Conservation (phyloP, 768 basidiomycete genomes). For the Tulasnella sp. region DNA sequence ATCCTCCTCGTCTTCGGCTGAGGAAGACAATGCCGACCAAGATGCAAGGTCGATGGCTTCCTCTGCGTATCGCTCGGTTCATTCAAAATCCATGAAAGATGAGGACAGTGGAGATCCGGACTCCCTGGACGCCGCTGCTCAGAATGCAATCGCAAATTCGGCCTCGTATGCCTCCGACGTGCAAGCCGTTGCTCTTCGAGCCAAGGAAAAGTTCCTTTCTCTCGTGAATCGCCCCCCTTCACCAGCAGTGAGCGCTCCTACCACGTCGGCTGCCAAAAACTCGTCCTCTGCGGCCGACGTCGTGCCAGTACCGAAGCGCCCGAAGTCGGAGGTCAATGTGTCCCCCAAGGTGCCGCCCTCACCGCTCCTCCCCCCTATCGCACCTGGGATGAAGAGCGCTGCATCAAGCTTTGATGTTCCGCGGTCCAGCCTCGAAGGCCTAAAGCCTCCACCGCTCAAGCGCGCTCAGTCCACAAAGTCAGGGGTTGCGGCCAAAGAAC, state of each 20-base stretch:
- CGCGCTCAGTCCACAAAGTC: constrained; percentile 24
- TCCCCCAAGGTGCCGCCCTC: neutral
- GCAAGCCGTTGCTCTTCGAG: constrained; percentile 27
- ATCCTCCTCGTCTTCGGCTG: neutral
- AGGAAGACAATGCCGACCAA: constrained; percentile 17
- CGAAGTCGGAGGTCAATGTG: neutral
- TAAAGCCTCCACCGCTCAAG: neutral
- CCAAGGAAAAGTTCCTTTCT: constrained; percentile 28
- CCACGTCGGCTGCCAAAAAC: neutral
- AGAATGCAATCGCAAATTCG: constrained; percentile 26
- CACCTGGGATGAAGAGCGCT: constrained; percentile 7
- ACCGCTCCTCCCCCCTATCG: neutral
- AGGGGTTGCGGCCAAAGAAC: constrained; percentile 28
- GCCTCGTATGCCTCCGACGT: constrained; percentile 7
- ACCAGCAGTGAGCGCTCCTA: neutral
- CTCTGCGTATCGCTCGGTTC: constrained; percentile 14
- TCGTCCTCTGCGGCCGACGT: neutral
- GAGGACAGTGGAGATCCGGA: constrained; percentile 18
- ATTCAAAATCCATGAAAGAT: constrained; percentile 19
- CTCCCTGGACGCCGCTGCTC: constrained; percentile 14
- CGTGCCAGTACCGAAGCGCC: neutral
- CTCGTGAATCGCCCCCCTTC: constrained; percentile 19
- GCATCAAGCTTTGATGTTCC: constrained; percentile 15
- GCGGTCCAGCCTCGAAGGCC: constrained; percentile 2
- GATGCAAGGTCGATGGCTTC: constrained; percentile 26